Percentiles rank a stretch among this genome's conserved stretches.
Conservation (phyloP, 495 filamentous ascomycete genomes). For the Penicillium paradoxum region DNA sequence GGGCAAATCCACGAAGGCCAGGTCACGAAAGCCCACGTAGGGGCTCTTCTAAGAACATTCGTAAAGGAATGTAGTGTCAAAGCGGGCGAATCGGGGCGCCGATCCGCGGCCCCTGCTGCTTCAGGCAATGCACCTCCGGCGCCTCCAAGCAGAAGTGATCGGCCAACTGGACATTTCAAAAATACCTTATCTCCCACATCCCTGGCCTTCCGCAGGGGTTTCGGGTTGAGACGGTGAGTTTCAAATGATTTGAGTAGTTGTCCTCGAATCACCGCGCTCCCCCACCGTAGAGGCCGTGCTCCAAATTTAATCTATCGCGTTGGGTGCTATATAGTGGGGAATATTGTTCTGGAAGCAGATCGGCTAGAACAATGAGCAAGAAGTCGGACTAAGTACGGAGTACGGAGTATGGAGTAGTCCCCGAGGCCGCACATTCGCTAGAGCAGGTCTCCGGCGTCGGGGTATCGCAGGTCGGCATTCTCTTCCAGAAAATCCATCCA, state of each 20-base stretch:
- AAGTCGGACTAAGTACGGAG: neutral
- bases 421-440: neutral
- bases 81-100: too few relatives aligned
- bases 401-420: too few relatives aligned
- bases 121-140: constrained; percentile 14
- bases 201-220: neutral
- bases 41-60: too few relatives aligned
- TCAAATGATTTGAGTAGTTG: neutral
- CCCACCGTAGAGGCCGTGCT: neutral
- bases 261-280: neutral
- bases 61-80: too few relatives aligned
- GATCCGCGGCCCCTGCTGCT: neutral
- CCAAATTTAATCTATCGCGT: neutral
- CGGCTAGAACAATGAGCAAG: neutral
- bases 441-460: constrained; percentile 58
- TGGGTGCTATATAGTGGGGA: neutral
- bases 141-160: neutral
- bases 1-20: too few relatives aligned
- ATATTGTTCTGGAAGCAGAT: constrained; percentile 1
- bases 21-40: too few relatives aligned
- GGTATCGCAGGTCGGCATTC: constrained; percentile 78
- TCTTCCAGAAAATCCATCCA: constrained; percentile 92
- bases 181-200: neutral
- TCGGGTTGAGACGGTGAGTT: neutral
- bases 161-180: neutral